Conservation (phyloP, 208 protist species). For the Acanthamoeba lenticulata region DNA sequence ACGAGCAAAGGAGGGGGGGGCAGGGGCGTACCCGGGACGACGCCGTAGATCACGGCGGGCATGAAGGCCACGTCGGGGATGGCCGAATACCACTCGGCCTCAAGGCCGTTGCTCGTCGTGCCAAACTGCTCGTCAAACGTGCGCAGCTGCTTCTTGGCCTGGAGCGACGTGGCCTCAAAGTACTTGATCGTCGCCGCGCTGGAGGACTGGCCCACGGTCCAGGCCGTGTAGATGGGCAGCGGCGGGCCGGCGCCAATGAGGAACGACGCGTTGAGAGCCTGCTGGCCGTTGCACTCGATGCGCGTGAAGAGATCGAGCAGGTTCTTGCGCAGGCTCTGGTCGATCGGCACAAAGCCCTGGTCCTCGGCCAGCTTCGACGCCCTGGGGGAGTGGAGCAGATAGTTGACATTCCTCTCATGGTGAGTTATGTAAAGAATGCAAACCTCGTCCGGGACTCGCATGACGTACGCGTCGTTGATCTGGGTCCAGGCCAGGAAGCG, state of each 20-base stretch:
- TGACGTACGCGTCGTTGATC: background rate
- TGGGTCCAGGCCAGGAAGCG: background rate
- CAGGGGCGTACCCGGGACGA: too few relatives aligned
- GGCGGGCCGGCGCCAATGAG: background rate
- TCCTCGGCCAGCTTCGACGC: background rate
- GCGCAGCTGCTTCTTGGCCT: background rate
- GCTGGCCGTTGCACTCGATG: background rate
- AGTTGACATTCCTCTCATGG: too few relatives aligned
- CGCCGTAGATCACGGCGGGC: background rate
- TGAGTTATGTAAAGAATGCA: too few relatives aligned
- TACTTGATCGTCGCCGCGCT: background rate
- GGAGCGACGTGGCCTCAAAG: background rate
- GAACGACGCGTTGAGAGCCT: background rate
- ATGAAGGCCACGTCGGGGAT: background rate
- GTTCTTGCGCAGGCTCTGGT: background rate
- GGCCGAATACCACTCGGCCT: background rate
- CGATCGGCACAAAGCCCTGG: background rate
- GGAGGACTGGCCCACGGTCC: background rate
- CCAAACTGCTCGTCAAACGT: background rate
- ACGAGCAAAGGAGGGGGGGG: too few relatives aligned
- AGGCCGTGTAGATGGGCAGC: background rate
- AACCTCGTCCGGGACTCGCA: too few relatives aligned
- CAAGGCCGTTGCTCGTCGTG: background rate
- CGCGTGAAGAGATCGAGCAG: too few relatives aligned
- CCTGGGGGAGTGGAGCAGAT: too few relatives aligned